Conservation (phyloP, 2,329 filamentous ascomycete genomes). For the Hypoxylon sp. region DNA sequence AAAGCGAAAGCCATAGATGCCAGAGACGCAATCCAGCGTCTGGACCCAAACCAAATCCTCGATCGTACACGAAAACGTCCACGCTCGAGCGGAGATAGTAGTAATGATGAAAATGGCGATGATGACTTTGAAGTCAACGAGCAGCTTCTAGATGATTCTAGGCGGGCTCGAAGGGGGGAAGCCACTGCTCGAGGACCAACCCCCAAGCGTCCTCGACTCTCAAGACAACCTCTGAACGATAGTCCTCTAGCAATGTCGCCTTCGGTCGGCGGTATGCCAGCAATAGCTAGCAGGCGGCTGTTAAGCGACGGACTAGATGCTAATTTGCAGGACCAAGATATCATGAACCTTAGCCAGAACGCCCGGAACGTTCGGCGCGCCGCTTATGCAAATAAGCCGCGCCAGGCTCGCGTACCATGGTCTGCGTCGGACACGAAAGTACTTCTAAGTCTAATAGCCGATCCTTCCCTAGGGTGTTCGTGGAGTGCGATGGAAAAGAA, state of each 20-base stretch:
- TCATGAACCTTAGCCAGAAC: conserved; percentile 33
- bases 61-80: conserved; percentile 15
- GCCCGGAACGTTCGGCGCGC: conserved; percentile 33
- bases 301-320: conserved; percentile 10
- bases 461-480: conserved; percentile 47
- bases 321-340: conserved; percentile 27
- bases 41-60: conserved; percentile 35
- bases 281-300: conserved; percentile 2
- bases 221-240: conserved; percentile 1
- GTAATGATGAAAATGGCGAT: conserved; percentile 14
- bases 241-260: conserved; percentile 1
- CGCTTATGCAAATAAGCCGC: conserved; percentile 22
- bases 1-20: conserved; percentile 25
- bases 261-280: background rate
- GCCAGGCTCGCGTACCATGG: conserved; percentile 53
- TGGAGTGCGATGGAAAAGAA: conserved; percentile 51
- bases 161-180: conserved; percentile 17
- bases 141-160: conserved; percentile 34
- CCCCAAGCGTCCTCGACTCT: conserved; percentile 31
- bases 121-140: conserved; percentile 40
- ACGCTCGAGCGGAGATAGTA: conserved; percentile 2
- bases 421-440: conserved; percentile 50
- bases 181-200: conserved; percentile 2
- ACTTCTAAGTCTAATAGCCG: conserved; percentile 55
- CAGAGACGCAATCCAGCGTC: conserved; percentile 35